These are phyloP conservation scores for Aspergillus amoenus DNA, from an alignment of 2,329 filamentous ascomycete genomes.

Conservation along the genomic window DNA sequence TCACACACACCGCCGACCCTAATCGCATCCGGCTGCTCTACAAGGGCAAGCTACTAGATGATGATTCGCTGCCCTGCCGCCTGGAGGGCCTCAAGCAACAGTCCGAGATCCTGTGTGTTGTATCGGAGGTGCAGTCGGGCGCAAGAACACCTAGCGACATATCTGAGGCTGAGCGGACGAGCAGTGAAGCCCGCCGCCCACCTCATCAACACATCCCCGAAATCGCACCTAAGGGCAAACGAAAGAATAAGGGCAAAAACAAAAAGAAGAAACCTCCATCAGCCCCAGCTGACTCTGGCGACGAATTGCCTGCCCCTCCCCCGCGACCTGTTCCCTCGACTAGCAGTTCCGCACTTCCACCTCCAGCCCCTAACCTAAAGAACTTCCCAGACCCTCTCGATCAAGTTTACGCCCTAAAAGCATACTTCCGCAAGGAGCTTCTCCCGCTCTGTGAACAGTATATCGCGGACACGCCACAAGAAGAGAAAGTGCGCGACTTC, in stretches of 20 bases:
- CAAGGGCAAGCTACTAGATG: constrained; percentile 46
- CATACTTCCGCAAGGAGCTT: constrained; percentile 39
- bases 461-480: constrained; percentile 39
- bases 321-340: constrained; percentile 17
- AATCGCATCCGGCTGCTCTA: constrained; percentile 46
- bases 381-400: constrained; percentile 33
- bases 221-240: constrained; percentile 22
- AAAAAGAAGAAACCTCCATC: constrained; percentile 22
- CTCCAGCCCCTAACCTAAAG: constrained; percentile 37
- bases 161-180: constrained; percentile 25
- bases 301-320: constrained; percentile 18
- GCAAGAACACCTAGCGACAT: constrained; percentile 32
- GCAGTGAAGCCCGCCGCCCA: constrained; percentile 17
- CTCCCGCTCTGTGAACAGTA: constrained; percentile 40
- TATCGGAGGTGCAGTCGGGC: constrained; percentile 38
- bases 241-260: constrained; percentile 28
- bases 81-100: constrained; percentile 49
- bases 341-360: constrained; percentile 19
- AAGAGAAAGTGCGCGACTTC: constrained; percentile 40
- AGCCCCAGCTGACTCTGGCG: constrained; percentile 10
- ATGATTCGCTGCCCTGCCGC: constrained; percentile 41
- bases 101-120: constrained; percentile 48
- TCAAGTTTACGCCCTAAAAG: constrained; percentile 37
- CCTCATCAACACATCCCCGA: constrained; percentile 20
- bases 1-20: constrained; percentile 35